These are phyloP conservation scores for Clonostachys rhizophaga DNA, from an alignment of 2,329 filamentous ascomycete genomes.

Conservation along the genomic window DNA sequence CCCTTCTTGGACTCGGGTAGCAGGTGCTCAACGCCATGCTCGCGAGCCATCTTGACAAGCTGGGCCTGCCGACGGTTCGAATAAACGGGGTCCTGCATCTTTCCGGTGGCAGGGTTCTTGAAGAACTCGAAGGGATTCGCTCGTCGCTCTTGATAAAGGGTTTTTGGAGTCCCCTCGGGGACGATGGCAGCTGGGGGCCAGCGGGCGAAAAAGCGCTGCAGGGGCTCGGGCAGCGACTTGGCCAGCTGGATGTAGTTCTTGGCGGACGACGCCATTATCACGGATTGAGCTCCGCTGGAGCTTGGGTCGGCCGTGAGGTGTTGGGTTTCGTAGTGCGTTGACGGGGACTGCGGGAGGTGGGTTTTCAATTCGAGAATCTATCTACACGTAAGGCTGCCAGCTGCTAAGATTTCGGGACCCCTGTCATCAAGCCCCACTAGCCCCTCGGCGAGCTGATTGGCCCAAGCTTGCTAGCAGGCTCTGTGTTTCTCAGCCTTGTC, in stretches of 20 bases:
- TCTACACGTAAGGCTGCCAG: too few relatives aligned
- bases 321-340: constrained; percentile 2
- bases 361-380: too few relatives aligned
- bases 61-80: constrained; percentile 87
- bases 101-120: constrained; percentile 73
- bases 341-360: too few relatives aligned
- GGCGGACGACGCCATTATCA: constrained; percentile 26
- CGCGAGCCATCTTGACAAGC: constrained; percentile 77
- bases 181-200: constrained; percentile 72
- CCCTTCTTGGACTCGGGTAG: constrained; percentile 75
- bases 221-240: constrained; percentile 68
- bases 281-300: constrained; percentile 1
- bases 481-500: too few relatives aligned
- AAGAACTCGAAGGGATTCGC: constrained; percentile 78
- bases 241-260: constrained; percentile 52
- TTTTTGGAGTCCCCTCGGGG: constrained; percentile 35
- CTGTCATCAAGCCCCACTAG: too few relatives aligned
- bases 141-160: constrained; percentile 49
- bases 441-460: too few relatives aligned
- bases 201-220: constrained; percentile 83
- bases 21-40: constrained; percentile 76
- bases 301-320: constrained; percentile 7
- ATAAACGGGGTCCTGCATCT: constrained; percentile 79
- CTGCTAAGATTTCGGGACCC: too few relatives aligned
- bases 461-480: too few relatives aligned